Evolutionary conservation across 495 filamentous ascomycete genomes (phyloP), one percentile per base, ranked within the genome.

Genomic region (Aspergillus ostianus): DNA sequence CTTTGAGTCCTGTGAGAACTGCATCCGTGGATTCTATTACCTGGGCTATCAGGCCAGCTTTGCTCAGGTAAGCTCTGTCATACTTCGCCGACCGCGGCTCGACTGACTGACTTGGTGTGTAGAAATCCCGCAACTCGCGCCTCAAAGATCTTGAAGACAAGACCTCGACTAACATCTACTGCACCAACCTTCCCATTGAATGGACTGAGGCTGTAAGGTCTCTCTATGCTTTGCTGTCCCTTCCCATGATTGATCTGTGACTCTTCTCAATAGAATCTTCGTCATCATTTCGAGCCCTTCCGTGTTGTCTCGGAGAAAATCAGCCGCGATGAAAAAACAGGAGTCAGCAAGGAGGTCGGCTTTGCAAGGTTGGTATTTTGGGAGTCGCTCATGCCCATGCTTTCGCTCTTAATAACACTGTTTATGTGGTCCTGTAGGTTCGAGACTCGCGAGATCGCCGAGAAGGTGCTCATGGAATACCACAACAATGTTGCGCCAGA

Each of bases 11-110:
- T 95, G 93, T 17, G 92, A 97, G 76, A 88, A 89, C 60, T 97
- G 93, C 76, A 98, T 99, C 73, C 90, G 91, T 44, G 93, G 89
- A n/a, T 95, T 99, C 68, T 92, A 91, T 70, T 87, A 89, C 65
- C 83, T 92, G 56, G 93, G 93, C 46, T 98, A 98, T 67, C 94
- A 99, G 77, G 93, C 93, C 59, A 94, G 92, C 67, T 99, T 97
- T 76, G 94, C 95, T 60, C 83, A 90, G 69, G 92, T 93, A 78
- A 61, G 54, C 44, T 21, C 18, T 21, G 41, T 46, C 44, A 18
- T 26, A 18, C 59, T 7, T 53, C 56, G 17, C 53, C 61, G 53
- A 19, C n/a, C 63, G 27, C 44, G 47, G 10, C 44, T 9, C 13
- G 1, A 17, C 15, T 51, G 58, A 47, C 58, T 72, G 20, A 76